phyloP scores from a whole-genome alignment of 768 basidiomycete genomes.

The Hericium coralloides region DNA sequence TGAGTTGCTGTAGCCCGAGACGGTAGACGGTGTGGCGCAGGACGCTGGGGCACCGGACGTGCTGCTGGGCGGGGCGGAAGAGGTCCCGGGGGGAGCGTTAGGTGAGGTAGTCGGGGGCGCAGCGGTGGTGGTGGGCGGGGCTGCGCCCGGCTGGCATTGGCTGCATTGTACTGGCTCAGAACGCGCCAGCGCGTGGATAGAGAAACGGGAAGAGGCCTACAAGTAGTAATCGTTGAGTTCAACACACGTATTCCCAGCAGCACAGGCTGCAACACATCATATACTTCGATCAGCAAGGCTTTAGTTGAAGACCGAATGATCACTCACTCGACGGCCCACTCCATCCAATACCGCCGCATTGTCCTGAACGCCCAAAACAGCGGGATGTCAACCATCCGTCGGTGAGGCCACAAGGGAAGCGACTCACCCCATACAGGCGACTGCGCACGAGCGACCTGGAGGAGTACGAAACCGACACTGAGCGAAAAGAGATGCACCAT shows the following conservation, averaged over 20 bases:
- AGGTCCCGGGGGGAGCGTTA: background rate
- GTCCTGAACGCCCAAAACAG: background rate
- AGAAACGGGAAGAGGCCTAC: background rate
- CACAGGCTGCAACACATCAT: slow-evolving; percentile 6
- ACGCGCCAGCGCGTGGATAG: background rate
- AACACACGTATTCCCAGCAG: slow-evolving; percentile 10
- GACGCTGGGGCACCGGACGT: slow-evolving; percentile 3
- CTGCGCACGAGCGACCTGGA: background rate
- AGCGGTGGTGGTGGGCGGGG: slow-evolving; percentile 1
- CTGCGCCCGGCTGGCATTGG: slow-evolving; percentile 11
- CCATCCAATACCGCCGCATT: slow-evolving; percentile 18
- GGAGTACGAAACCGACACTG: too few species aligned
- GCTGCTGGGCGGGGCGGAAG: background rate
- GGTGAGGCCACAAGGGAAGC: background rate
- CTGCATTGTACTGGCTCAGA: background rate
- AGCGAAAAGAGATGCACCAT: too few species aligned
- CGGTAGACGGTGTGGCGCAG: slow-evolving; percentile 15
- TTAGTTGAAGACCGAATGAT: too few species aligned
- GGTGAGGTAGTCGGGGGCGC: background rate
- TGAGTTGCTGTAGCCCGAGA: slow-evolving; percentile 26
- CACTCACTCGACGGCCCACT: slow-evolving; percentile 12
- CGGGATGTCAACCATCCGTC: background rate
- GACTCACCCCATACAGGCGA: slow-evolving; percentile 13
- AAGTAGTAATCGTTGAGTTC: slow-evolving; percentile 15
- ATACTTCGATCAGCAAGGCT: background rate